Conservation (phyloP, 495 filamentous ascomycete genomes). For the Trichoderma parareesei region DNA sequence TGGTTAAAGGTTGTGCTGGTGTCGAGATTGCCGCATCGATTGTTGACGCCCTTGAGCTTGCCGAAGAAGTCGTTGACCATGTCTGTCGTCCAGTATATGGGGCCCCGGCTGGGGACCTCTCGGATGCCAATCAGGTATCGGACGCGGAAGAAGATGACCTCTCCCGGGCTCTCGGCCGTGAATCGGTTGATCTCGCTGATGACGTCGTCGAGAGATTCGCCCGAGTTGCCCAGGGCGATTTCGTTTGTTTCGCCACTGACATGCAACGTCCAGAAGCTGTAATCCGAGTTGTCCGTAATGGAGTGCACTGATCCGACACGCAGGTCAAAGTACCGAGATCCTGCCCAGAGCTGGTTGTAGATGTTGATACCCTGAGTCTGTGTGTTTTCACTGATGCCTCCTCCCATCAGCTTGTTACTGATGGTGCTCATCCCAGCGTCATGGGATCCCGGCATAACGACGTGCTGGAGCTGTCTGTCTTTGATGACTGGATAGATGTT, state of each 20-base stretch:
- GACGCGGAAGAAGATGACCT: constrained; percentile 26
- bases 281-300: constrained; percentile 7
- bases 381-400: constrained; percentile 19
- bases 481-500: constrained; percentile 23
- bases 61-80: constrained; percentile 18
- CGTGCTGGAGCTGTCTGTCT: constrained; percentile 20
- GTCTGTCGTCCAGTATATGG: constrained; percentile 15
- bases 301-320: constrained; percentile 19
- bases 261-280: constrained; percentile 20
- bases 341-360: constrained; percentile 22
- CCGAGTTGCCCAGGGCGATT: constrained; percentile 21
- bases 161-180: constrained; percentile 23
- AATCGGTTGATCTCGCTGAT: constrained; percentile 26
- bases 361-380: constrained; percentile 24
- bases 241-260: constrained; percentile 15
- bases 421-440: constrained; percentile 26
- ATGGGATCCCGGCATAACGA: constrained; percentile 25
- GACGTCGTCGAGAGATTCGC: constrained; percentile 22
- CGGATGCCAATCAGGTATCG: constrained; percentile 21
- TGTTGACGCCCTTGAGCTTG: constrained; percentile 17
- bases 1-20: constrained; percentile 17
- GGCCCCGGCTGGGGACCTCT: constrained; percentile 17
- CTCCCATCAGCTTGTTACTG: constrained; percentile 16
- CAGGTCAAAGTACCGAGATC: constrained; percentile 26
- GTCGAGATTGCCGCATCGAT: constrained; percentile 19